Evolutionary conservation across 2,329 filamentous ascomycete genomes (phyloP), one percentile per base, ranked within the genome.

Genomic region (Calycina herbarum): DNA sequence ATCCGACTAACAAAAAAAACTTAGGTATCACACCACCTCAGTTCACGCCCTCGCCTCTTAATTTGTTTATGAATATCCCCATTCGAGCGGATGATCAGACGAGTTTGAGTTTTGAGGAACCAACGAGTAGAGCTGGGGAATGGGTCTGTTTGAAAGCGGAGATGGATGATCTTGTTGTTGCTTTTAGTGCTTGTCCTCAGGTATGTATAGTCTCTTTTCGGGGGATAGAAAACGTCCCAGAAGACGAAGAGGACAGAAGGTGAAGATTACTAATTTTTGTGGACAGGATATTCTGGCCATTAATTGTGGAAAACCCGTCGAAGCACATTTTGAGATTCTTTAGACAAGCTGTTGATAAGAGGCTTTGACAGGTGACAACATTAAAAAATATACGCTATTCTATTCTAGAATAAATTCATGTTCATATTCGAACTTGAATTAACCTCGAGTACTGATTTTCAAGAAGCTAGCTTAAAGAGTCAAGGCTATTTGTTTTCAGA

Each of bases 51-150:
- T 69, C 67, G 0, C 71, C 69, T 6, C 63, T 72, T 3, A 72
- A 72, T 57, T 63, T 72, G 10, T 72, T 71, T 61, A 72, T 72
- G 69, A 72, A 72, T 63, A 72, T 72, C n/a, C 71, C 71, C 5
- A 68, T 72, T 27, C 69, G 68, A 59, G 66, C 24, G 27, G 31
- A 69, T 38, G 69, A 72, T 59, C 62, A 61, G 38, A 67, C 67
- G 5, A 70, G 61, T 4, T 40, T 72, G 31, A 68, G 66, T 17
- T 72, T 71, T 24, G 71, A 72, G 54, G 57, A 67, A 11, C 71
- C 71, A 5, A 70, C 67, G 5, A 69, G 68, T 38, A 71, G 66
- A 33, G 59, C 38, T 17, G 66, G 67, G 42, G 42, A 70, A 35
- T 73, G 62, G 65, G 66, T 73, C 20, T 67, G 57, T 42, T 59